These are phyloP conservation scores for Suhomyces xylopsoci DNA, from an alignment of 805 yeast species.

Conservation along the genomic window DNA sequence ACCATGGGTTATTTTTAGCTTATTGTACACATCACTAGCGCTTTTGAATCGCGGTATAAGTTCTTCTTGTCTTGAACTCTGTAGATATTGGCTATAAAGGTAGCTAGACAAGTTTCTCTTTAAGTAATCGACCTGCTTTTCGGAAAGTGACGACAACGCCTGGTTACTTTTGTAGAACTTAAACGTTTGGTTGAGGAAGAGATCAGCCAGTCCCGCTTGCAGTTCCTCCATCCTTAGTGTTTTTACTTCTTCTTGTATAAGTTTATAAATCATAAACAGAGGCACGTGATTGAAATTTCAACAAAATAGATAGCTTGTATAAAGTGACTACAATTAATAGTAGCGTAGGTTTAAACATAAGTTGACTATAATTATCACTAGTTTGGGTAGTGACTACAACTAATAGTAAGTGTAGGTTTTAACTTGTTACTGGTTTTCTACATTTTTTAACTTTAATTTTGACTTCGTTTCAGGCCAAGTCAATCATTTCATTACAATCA, in stretches of 20 bases:
- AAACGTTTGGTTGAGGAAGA: slow-evolving; percentile 14
- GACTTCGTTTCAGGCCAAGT: slow-evolving; percentile 2
- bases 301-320: too few relatives aligned
- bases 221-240: neutral
- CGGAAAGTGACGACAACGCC: neutral
- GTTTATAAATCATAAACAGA: too few relatives aligned
- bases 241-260: neutral
- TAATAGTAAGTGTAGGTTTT: too few relatives aligned
- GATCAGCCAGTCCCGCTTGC: slow-evolving; percentile 2
- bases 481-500: slow-evolving; percentile 4
- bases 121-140: slow-evolving; percentile 4
- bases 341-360: too few relatives aligned
- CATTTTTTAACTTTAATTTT: neutral
- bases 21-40: slow-evolving; percentile 4
- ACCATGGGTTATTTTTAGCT: slow-evolving; percentile 2
- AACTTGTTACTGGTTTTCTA: too few relatives aligned
- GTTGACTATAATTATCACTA: too few relatives aligned
- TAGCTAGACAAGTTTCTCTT: slow-evolving; percentile 5
- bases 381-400: too few relatives aligned
- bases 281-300: neutral
- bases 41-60: slow-evolving; percentile 9
- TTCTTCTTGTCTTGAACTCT: slow-evolving; percentile 1
- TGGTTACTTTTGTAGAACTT: slow-evolving; percentile 11
- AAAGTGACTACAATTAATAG: too few relatives aligned
- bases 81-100: slow-evolving; percentile 1